These are phyloP conservation scores for Trypanosomatidae sp. DNA, from an alignment of 208 protist species.

Conservation along the genomic window DNA sequence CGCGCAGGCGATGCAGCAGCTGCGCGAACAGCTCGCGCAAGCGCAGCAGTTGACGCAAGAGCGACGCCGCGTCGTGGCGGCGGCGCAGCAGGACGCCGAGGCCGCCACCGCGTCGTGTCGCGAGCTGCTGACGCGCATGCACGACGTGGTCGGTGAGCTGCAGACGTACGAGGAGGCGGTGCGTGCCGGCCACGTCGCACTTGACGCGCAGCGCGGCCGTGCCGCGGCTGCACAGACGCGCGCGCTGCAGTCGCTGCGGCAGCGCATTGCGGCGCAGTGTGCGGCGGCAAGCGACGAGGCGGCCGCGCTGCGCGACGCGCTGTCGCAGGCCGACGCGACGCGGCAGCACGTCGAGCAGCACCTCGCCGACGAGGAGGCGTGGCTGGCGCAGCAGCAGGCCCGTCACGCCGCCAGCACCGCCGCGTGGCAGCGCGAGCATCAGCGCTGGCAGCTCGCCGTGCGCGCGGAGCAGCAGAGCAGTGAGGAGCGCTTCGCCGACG, in stretches of 20 bases:
- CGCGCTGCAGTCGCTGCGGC: conserved; percentile 19
- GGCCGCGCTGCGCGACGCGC: conserved; percentile 16
- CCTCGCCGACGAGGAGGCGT: conserved; percentile 37
- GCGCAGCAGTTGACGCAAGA: conserved; percentile 42
- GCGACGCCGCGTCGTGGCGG: conserved; percentile 14
- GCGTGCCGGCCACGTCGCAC: conserved; percentile 13
- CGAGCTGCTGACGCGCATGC: conserved; percentile 10
- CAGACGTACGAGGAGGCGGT: conserved; percentile 30
- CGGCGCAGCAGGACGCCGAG: conserved; percentile 25
- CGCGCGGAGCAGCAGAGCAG: conserved; percentile 32
- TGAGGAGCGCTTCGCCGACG: conserved; percentile 35
- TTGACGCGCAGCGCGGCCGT: conserved; percentile 19
- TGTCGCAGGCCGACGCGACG: conserved; percentile 25
- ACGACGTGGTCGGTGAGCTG: conserved; percentile 19
- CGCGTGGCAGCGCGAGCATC: conserved; percentile 65
- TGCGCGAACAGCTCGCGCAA: conserved; percentile 26
- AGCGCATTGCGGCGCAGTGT: conserved; percentile 27
- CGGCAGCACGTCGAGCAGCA: conserved; percentile 31
- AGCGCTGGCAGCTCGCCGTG: conserved; percentile 49
- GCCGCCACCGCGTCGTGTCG: conserved; percentile 18
- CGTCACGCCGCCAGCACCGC: conserved; percentile 14
- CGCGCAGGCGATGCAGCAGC: conserved; percentile 33
- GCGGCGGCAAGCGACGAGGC: conserved; percentile 29
- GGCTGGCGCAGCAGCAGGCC: conserved; percentile 52
- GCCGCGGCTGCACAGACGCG: conserved; percentile 15